These are phyloP conservation scores for Vicia villosa DNA, from an alignment of 306 rosid species.

Conservation along the genomic window DNA sequence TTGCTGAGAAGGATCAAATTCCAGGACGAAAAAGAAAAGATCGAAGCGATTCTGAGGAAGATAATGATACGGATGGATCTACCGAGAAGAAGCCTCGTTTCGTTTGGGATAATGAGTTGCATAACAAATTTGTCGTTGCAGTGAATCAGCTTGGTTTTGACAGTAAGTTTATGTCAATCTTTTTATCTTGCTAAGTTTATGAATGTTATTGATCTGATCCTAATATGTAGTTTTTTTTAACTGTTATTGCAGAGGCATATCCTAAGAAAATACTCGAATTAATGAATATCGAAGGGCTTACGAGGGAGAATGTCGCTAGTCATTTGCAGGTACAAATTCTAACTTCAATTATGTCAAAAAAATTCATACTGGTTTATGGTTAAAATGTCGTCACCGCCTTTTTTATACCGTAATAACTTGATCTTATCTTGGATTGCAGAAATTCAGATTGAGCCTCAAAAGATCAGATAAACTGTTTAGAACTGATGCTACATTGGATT, in stretches of 20 bases:
- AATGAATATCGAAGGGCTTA: conserved; percentile 87
- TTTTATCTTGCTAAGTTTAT: no score
- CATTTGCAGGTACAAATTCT: conserved; percentile 75
- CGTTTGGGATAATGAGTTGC: conserved; percentile 74
- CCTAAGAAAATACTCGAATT: conserved; percentile 84
- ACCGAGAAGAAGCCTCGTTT: conserved; percentile 68
- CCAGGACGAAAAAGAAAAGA: conserved; percentile 57
- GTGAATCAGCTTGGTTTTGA: conserved; percentile 69
- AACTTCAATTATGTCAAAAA: not conserved
- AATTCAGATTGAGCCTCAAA: conserved; percentile 64
- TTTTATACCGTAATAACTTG: no score
- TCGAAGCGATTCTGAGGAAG: conserved; percentile 55
- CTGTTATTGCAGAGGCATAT: conserved; percentile 66
- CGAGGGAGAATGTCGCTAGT: conserved; percentile 93
- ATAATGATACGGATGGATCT: conserved; percentile 60
- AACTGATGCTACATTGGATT: conserved; percentile 45
- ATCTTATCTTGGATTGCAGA: conserved; percentile 55
- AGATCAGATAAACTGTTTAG: conserved; percentile 50
- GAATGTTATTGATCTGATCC: conserved; percentile 22
- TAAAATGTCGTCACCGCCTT: no score
- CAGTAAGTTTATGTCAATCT: conserved; percentile 56
- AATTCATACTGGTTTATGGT: no score
- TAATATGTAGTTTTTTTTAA: conserved; percentile 24
- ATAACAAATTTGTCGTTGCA: conserved; percentile 69
- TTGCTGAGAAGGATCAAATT: conserved; percentile 39